Base-by-base conservation (phyloP, 345 rosid species). In the Salix dunnii region DNA sequence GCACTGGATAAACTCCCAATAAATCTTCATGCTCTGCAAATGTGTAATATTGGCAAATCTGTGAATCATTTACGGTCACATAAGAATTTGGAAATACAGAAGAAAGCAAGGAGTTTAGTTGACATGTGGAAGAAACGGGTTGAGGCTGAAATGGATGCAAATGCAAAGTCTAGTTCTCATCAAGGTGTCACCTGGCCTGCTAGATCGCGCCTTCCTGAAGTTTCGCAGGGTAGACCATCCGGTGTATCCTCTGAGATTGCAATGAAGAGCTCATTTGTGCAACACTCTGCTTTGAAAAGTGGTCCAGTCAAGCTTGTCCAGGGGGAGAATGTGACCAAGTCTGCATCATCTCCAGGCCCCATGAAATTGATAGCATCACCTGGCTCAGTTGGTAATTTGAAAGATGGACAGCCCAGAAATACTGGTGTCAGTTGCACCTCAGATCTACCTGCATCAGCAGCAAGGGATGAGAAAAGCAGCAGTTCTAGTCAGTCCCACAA, bases 101-200 rank as follows among this genome's bases (percentile, higher is more conserved):
- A 86, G 87, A 95, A 95, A 76, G 96, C 97, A 48, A 89, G 97
- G 83, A 87, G 92, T 69, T 86, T 95, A 65, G 99, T 95, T 74
- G 99, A 95, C 80, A 93, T 91, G 2, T 95, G 99, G 97, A 95
- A 95, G 88, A 95, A 89, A 76, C 90, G 96, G 18, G 99, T 95
- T 35, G 99, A 95, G 82, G 94, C 91, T 78, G 99, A 95, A 80
- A 91, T 93, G 97, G 96, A 95, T 87, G 89, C 63, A 1, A 58
- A 58, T 58, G 63, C 88, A 1, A 93, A 88, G 78, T 77, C 91
- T 74, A 89, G 90, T 20, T 79, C 91, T 20, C 85, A 82, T 48
- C 97, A 85, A 76, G 87, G 78, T 78, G 91, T 78, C 35, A 36
- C 89, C 11, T 90, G 97, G 93, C 76, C 92, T 72, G 84, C 91